Evolutionary conservation across 441 rosid species (phyloP).

Genomic region (Capsella rubella): DNA sequence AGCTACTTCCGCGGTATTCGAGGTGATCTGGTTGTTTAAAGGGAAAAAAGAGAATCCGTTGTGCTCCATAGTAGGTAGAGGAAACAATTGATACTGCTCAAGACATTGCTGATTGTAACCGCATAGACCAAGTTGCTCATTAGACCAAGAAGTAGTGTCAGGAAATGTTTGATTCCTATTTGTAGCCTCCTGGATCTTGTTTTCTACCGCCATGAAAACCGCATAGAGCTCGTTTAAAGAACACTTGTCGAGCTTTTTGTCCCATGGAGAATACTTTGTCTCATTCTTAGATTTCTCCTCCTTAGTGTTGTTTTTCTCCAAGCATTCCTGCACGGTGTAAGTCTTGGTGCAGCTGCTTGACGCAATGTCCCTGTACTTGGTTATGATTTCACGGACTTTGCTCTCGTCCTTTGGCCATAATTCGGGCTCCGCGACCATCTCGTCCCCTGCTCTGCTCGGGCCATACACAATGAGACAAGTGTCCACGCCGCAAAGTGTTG

Average conservation of each 20-base stretch:
- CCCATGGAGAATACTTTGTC: conserved; percentile 38
- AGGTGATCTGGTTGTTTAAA: conserved; percentile 18
- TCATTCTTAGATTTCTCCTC: conserved; percentile 17
- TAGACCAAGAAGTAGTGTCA: conserved; percentile 20
- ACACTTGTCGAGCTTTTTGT: conserved; percentile 29
- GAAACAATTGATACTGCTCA: conserved; percentile 41
- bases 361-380: conserved; percentile 37
- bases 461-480: conserved; percentile 51
- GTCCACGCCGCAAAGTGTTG: conserved; percentile 51
- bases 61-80: conserved; percentile 16
- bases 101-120: conserved; percentile 37
- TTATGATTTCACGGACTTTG: conserved; percentile 38
- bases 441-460: conserved; percentile 37
- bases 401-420: conserved; percentile 41
- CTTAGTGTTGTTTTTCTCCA: conserved; percentile 29
- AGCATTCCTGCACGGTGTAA: conserved; percentile 40
- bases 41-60: conserved; percentile 16
- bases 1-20: conserved; percentile 1
- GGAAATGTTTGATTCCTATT: conserved; percentile 25
- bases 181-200: conserved; percentile 41
- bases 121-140: conserved; percentile 33
- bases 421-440: conserved; percentile 34
- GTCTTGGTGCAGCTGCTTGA: conserved; percentile 42
- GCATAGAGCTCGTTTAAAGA: conserved; percentile 35
- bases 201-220: conserved; percentile 22